Conservation (phyloP, 768 basidiomycete species). For the Lanmaoa pseudosensibilis region DNA sequence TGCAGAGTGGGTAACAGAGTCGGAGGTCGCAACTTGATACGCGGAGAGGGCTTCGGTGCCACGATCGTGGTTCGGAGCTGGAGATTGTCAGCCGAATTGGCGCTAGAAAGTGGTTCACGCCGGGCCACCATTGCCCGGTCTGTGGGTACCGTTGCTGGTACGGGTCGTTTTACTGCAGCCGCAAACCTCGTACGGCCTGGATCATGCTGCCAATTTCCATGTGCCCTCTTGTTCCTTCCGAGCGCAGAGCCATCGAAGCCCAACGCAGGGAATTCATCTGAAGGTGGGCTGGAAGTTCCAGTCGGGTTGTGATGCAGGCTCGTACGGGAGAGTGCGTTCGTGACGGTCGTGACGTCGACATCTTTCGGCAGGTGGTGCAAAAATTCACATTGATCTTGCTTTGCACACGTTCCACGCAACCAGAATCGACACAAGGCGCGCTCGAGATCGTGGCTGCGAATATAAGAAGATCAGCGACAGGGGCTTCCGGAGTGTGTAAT, state of each 20-base stretch:
- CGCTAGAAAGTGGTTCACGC: constrained; percentile 54
- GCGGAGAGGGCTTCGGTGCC: constrained; percentile 78
- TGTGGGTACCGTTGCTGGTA: constrained; percentile 32
- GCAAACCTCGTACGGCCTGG: constrained; percentile 88
- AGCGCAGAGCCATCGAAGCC: constrained; percentile 43
- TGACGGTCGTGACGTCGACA: constrained; percentile 72
- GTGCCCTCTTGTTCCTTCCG: constrained; percentile 44
- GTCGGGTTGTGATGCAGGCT: constrained; percentile 51
- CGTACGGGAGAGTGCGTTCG: constrained; percentile 64
- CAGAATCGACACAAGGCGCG: constrained; percentile 95
- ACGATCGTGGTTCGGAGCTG: constrained; percentile 69
- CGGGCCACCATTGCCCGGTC: constrained; percentile 49
- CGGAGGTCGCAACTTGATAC: constrained; percentile 81
- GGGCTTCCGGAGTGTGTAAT: neutral
- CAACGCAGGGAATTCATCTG: constrained; percentile 73
- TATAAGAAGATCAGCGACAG: constrained; percentile 14
- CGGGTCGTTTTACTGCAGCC: constrained; percentile 78
- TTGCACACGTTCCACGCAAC: constrained; percentile 96
- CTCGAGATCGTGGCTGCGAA: constrained; percentile 84
- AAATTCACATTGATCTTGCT: constrained; percentile 96
- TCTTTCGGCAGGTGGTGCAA: constrained; percentile 88
- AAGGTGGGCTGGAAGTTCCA: constrained; percentile 31
- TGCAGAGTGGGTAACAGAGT: constrained; percentile 83
- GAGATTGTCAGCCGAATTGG: constrained; percentile 53
- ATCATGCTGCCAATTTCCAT: constrained; percentile 57